Percentiles rank a stretch among this genome's conserved stretches.
Conservation (phyloP, 495 filamentous ascomycete genomes). For the Podospora pseudoanserina region DNA sequence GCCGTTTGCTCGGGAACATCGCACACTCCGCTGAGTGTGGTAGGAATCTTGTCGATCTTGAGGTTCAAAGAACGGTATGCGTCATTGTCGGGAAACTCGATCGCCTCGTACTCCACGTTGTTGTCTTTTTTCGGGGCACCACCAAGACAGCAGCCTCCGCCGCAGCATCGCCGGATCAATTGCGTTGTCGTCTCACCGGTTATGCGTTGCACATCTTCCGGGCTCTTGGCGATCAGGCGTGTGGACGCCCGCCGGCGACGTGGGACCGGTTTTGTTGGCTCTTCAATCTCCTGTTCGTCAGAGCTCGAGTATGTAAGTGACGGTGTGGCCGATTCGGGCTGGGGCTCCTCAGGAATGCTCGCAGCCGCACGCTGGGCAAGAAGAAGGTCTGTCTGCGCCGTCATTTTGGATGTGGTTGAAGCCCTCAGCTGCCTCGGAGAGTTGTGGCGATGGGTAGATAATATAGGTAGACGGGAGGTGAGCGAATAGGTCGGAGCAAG, state of each 20-base stretch:
- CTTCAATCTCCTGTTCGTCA: constrained; percentile 41
- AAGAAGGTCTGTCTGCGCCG: constrained; percentile 29
- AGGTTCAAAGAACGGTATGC: constrained; percentile 76
- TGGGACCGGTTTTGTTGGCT: constrained; percentile 32
- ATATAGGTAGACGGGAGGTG: not conserved
- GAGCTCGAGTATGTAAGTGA: constrained; percentile 51
- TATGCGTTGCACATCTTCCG: constrained; percentile 69
- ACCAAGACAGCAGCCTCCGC: constrained; percentile 84
- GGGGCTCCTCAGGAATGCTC: constrained; percentile 38
- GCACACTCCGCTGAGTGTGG: constrained; percentile 62
- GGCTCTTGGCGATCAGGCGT: constrained; percentile 70
- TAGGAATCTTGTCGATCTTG: constrained; percentile 70
- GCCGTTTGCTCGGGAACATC: constrained; percentile 71
- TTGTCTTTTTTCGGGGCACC: constrained; percentile 52
- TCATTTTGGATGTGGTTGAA: constrained; percentile 19
- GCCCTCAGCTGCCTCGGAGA: not conserved
- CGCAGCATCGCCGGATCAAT: constrained; percentile 75
- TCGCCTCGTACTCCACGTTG: constrained; percentile 50
- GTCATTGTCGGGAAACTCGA: constrained; percentile 75
- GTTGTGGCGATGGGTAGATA: not conserved
- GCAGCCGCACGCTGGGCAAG: constrained; percentile 29
- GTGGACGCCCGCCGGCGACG: constrained; percentile 72
- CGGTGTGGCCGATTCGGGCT: constrained; percentile 38
- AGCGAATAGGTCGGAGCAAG: not conserved
- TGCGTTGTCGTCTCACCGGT: constrained; percentile 59